These are phyloP conservation scores for Trypanosoma cruzi DNA, from an alignment of 208 protist genomes.

Conservation along the genomic window DNA sequence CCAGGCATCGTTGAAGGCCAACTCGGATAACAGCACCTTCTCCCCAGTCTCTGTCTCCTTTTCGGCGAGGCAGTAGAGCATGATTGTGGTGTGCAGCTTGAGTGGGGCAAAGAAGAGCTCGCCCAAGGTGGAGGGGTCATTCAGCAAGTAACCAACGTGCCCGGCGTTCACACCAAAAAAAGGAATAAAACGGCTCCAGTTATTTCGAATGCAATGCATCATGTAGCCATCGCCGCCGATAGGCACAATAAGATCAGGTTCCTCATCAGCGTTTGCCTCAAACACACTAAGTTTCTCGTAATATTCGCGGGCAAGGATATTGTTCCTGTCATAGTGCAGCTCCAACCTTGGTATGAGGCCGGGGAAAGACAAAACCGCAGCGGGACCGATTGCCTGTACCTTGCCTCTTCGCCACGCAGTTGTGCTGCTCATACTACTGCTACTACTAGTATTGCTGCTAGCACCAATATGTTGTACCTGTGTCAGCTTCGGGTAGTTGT, in stretches of 20 bases:
- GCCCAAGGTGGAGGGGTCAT: slow-evolving; percentile 75
- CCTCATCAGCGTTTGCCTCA: slow-evolving; percentile 54
- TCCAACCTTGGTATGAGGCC: slow-evolving; percentile 83
- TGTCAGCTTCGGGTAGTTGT: slow-evolving; percentile 28
- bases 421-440: slow-evolving; percentile 8
- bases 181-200: slow-evolving; percentile 90
- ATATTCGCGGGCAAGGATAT: slow-evolving; percentile 77
- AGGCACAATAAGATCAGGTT: slow-evolving; percentile 89
- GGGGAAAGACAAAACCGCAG: slow-evolving; percentile 55
- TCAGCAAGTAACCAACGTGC: slow-evolving; percentile 89
- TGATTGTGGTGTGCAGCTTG: slow-evolving; percentile 84
- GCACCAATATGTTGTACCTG: slow-evolving; percentile 33
- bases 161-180: slow-evolving; percentile 93
- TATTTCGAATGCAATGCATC: slow-evolving; percentile 92
- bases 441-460: slow-evolving; percentile 13
- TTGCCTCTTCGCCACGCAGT: slow-evolving; percentile 20
- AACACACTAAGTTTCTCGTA: slow-evolving; percentile 85
- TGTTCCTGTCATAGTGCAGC: slow-evolving; percentile 88
- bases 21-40: slow-evolving; percentile 69
- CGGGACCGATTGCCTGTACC: slow-evolving; percentile 16
- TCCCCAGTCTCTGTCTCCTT: slow-evolving; percentile 66
- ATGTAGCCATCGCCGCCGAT: slow-evolving; percentile 93
- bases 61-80: slow-evolving; percentile 90
- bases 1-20: slow-evolving; percentile 94
- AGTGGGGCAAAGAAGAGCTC: slow-evolving; percentile 87